Percentiles rank a stretch among this genome's conserved stretches.
Evolutionary conservation across 2,329 filamentous ascomycete species (phyloP).

Genomic region (Lachnellula cervina): DNA sequence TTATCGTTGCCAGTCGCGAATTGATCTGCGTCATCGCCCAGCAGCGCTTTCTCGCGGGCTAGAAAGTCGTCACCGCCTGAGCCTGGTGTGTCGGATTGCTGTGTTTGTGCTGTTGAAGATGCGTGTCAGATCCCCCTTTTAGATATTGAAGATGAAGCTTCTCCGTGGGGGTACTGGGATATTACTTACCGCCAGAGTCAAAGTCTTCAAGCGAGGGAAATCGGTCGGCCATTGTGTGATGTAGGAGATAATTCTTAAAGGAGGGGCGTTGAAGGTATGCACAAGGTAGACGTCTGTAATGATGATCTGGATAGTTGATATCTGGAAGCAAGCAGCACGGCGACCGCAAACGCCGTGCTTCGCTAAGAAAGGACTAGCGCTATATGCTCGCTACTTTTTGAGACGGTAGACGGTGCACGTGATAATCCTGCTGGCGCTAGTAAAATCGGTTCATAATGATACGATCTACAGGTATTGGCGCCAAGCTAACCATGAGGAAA

Average conservation of each 20-base stretch:
- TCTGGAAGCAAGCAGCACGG: neutral
- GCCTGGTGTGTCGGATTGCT: slow-evolving; percentile 44
- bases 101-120: slow-evolving; percentile 57
- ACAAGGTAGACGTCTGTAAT: neutral
- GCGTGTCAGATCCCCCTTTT: slow-evolving; percentile 12
- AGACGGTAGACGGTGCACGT: too few relatives aligned
- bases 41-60: slow-evolving; percentile 77
- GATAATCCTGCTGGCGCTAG: too few relatives aligned
- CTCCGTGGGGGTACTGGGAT: slow-evolving; percentile 1
- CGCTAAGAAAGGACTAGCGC: neutral
- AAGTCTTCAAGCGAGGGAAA: slow-evolving; percentile 58
- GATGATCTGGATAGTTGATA: neutral
- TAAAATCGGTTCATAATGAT: too few relatives aligned
- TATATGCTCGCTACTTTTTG: too few relatives aligned
- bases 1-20: slow-evolving; percentile 75
- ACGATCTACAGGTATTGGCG: too few relatives aligned
- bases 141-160: neutral
- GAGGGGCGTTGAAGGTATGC: neutral
- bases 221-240: slow-evolving; percentile 49
- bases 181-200: slow-evolving; percentile 43
- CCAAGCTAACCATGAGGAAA: too few relatives aligned
- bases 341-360: neutral
- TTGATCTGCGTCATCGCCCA: slow-evolving; percentile 90
- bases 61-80: slow-evolving; percentile 77
- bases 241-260: neutral